Evolutionary conservation across 2,329 filamentous ascomycete genomes (phyloP), one percentile per base, ranked within the genome.

Genomic region (Balansia obtecta): DNA sequence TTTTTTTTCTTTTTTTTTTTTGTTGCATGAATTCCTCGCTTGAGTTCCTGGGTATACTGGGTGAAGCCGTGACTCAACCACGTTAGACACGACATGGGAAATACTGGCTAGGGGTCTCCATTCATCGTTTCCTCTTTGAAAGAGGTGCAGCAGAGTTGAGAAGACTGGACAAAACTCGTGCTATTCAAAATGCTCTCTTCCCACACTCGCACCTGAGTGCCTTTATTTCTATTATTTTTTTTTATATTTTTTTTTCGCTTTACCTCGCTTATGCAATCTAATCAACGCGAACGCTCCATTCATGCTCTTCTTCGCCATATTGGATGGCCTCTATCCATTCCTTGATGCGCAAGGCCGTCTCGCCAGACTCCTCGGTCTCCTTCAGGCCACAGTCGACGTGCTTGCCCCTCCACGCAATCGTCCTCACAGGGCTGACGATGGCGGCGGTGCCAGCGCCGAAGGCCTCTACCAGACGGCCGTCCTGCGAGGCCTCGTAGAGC

Each of bases 291-390:
- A 82, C 83, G 75, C 90, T 96, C 93, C 93, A 98, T 57, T 83
- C 77, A 66, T 96, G 88, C 65, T 88, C 80, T 68, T 91, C 86
- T 56, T 96, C 90, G 55, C 93, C 93, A 65, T 97, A 96, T 72
- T 97, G 91, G 58, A 94, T 90, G 30, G 73, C 84, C 73, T 95
- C 90, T 55, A 98, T 96, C 93, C 93, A 98, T 61, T 85, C 80
- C 80, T 95, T 95, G 84, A 98, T 90, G 68, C 79, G 80, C 60
- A 81, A 71, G 10, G 93, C 85, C 61, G 97, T 76, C 63, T 90
- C 85, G 42, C 93, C 93, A 11, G 88, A 89, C 73, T 98, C 91
- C 68, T 94, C 79, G 45, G 80, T 74, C 58, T 86, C 82, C 65
- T 79, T 79, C 57, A 98, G 71, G 3, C 90, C 91, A 65, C 93